Evolutionary conservation across 768 basidiomycete species (phyloP).

Genomic region (Piloderma croceum): DNA sequence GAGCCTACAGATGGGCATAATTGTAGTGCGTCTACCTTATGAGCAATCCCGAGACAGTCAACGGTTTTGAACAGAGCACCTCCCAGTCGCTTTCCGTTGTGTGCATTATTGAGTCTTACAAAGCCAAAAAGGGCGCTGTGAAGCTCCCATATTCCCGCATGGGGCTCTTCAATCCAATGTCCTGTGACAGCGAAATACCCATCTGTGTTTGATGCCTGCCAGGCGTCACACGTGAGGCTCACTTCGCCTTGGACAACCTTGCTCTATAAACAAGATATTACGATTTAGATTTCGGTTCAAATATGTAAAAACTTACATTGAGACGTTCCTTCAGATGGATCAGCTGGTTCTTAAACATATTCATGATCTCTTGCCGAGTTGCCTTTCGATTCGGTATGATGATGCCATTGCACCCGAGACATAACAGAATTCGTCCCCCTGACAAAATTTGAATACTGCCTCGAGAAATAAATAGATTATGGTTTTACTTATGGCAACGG

Average conservation of each 20-base stretch:
- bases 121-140: constrained; percentile 37
- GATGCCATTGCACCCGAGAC: too few species aligned
- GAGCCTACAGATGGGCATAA: neutral
- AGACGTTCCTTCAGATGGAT: constrained; percentile 10
- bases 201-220: constrained; percentile 35
- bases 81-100: too few species aligned
- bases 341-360: too few species aligned
- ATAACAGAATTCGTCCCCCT: too few species aligned
- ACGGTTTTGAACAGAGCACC: too few species aligned
- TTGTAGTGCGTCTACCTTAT: constrained; percentile 31
- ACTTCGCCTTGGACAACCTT: constrained; percentile 16
- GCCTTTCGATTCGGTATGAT: constrained; percentile 27
- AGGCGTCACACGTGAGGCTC: constrained; percentile 35
- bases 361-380: constrained; percentile 26
- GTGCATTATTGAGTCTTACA: constrained; percentile 32
- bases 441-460: too few species aligned
- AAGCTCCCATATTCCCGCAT: too few species aligned
- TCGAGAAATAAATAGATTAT: too few species aligned
- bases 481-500: too few species aligned
- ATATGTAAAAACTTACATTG: constrained; percentile 14
- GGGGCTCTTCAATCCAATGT: too few species aligned
- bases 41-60: constrained; percentile 17
- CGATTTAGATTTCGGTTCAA: neutral
- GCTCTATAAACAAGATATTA: constrained; percentile 7
- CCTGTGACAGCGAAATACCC: too few species aligned